Evolutionary conservation across 1,284 basidiomycete species (phyloP).

Genomic region (Leccinum idahoense): DNA sequence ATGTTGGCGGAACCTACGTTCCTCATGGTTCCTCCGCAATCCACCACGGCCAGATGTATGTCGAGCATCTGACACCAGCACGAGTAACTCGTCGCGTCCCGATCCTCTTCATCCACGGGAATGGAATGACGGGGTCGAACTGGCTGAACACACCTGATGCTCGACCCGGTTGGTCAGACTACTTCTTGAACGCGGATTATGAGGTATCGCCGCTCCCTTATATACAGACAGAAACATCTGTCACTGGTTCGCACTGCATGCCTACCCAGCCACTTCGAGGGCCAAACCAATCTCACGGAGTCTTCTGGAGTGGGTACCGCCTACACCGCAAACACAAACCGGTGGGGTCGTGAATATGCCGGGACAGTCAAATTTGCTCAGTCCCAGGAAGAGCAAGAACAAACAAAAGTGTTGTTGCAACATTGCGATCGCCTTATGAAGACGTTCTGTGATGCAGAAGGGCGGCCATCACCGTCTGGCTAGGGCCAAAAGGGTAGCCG

Average conservation of each 20-base stretch:
- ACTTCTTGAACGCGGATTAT: constrained; percentile 42
- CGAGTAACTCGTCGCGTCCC: constrained; percentile 35
- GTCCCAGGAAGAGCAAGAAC: constrained; percentile 42
- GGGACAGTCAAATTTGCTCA: constrained; percentile 42
- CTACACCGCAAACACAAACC: constrained; percentile 51
- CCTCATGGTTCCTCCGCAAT: constrained; percentile 30
- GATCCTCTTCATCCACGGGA: constrained; percentile 42
- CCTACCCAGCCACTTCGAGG: constrained; percentile 14
- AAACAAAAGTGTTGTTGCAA: constrained; percentile 43
- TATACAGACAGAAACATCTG: constrained; percentile 35
- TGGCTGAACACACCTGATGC: constrained; percentile 49
- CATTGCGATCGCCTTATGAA: constrained; percentile 48
- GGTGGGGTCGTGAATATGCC: constrained; percentile 52
- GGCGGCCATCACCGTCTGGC: constrained; percentile 17
- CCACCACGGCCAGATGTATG: constrained; percentile 41
- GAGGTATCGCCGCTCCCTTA: constrained; percentile 29
- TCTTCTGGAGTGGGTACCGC: constrained; percentile 29
- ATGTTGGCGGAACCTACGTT: constrained; percentile 38
- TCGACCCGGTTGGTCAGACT: constrained; percentile 46
- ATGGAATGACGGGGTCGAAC: constrained; percentile 45
- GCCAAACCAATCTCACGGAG: constrained; percentile 11
- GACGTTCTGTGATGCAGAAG: constrained; percentile 24
- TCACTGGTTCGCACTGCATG: constrained; percentile 37
- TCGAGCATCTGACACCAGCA: constrained; percentile 41
- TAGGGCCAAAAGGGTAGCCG: constrained; percentile 1